phyloP scores from a whole-genome alignment of 108 stramenopile species.

The Pseudonitzschia pungens region DNA sequence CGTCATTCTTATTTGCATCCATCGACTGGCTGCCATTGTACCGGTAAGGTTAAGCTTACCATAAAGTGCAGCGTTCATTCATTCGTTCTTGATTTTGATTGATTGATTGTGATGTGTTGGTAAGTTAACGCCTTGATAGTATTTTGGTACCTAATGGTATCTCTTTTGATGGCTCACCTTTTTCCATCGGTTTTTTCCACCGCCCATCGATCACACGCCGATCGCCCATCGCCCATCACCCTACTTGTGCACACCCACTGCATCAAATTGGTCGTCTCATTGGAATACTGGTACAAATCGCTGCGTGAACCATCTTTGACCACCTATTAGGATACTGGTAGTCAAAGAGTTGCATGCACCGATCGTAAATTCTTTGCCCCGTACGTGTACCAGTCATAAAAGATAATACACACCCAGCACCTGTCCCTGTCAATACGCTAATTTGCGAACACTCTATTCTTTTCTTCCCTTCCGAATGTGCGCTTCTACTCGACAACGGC shows the following conservation, averaged over 20 bases:
- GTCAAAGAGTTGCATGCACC: too few relatives aligned
- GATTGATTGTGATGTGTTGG: background rate
- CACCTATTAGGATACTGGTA: too few relatives aligned
- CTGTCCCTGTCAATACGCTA: background rate
- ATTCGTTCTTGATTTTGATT: too few relatives aligned
- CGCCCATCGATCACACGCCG: background rate
- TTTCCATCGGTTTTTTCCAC: background rate
- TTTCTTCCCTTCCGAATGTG: background rate
- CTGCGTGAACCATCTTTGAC: too few relatives aligned
- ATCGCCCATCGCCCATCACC: background rate
- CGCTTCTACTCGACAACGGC: conserved; percentile 3
- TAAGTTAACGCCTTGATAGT: too few relatives aligned
- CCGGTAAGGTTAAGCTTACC: too few relatives aligned
- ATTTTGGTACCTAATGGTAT: background rate
- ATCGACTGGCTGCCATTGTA: background rate
- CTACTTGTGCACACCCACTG: too few relatives aligned
- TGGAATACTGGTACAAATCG: background rate
- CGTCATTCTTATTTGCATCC: background rate
- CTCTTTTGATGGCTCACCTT: background rate
- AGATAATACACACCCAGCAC: background rate
- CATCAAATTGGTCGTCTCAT: background rate
- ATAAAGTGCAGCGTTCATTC: too few relatives aligned
- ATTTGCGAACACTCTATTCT: background rate
- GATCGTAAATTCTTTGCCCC: too few relatives aligned
- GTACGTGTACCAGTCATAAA: background rate